Conservation (phyloP, 225 moss, liverwort and hornwort genomes). For the Pseudisothecium myosuroides region DNA sequence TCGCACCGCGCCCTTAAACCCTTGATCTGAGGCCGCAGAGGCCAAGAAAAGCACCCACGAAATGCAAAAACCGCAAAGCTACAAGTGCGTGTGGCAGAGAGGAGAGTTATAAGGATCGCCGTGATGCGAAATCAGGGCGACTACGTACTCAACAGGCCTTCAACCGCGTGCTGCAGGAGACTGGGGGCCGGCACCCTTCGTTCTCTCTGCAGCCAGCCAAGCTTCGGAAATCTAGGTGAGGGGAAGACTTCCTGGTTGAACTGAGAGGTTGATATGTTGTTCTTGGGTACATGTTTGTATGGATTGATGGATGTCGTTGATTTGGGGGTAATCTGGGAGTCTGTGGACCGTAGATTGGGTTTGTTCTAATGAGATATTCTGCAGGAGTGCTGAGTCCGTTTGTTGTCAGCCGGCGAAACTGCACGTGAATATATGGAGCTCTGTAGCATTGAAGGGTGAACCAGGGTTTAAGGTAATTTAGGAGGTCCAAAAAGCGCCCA, state of each 20-base stretch:
- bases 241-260: not conserved
- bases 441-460: no score
- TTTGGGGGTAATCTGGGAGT: not conserved
- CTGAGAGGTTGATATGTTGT: rapidly evolving
- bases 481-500: not conserved
- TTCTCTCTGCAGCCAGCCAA: not conserved
- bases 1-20: not conserved
- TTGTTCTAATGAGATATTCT: constrained; percentile 24
- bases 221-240: rapidly evolving
- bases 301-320: not conserved
- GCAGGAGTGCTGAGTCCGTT: not conserved
- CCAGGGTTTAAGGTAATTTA: not conserved
- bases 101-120: not conserved
- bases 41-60: not conserved
- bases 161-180: not conserved
- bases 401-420: not conserved
- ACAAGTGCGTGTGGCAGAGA: not conserved
- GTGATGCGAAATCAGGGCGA: not conserved
- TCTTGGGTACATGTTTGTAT: rapidly evolving
- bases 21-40: not conserved
- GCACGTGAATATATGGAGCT: not conserved
- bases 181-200: not conserved
- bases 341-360: not conserved
- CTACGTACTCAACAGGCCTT: not conserved
- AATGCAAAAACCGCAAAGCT: not conserved